Conservation (phyloP, 129 eudicot species). For the Flaveria ramosissima region DNA sequence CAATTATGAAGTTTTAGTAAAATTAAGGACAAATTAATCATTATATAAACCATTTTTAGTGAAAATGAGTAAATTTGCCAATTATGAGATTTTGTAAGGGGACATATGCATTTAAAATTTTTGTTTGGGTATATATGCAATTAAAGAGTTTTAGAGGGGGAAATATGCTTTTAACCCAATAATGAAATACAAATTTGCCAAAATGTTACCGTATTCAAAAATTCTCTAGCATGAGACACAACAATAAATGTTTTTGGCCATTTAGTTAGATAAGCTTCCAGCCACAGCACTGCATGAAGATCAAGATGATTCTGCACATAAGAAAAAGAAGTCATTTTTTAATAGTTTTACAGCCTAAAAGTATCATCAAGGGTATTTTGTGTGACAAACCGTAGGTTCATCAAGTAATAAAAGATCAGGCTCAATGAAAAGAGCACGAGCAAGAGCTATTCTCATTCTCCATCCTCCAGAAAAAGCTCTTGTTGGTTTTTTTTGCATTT, state of each 20-base stretch:
- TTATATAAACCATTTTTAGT: no score
- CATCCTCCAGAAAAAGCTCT: conserved; percentile 98
- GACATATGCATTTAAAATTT: no score
- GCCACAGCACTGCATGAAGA: conserved; percentile 97
- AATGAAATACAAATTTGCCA: not conserved
- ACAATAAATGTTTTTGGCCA: conserved; percentile 99
- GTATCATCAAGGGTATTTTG: not conserved
- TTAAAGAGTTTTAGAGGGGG: no score
- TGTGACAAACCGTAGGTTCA: conserved; percentile 82
- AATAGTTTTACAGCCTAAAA: conserved; percentile 9
- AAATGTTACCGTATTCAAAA: conserved; percentile 75
- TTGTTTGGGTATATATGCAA: no score
- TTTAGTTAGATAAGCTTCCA: conserved; percentile 87
- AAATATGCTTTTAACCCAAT: no score
- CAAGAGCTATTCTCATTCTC: conserved; percentile 99
- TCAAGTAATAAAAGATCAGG: conserved; percentile 92
- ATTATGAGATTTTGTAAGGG: no score
- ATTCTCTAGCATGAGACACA: conserved; percentile 99
- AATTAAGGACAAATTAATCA: no score
- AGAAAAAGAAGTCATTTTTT: not conserved
- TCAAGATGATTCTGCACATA: conserved; percentile 91
- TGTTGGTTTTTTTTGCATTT: conserved; percentile 87
- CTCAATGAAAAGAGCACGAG: conserved; percentile 95
- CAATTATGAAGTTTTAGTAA: no score
- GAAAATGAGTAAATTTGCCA: no score